Evolutionary conservation across 805 yeast genomes (phyloP).

Genomic region (Kodamaea laetipori): DNA sequence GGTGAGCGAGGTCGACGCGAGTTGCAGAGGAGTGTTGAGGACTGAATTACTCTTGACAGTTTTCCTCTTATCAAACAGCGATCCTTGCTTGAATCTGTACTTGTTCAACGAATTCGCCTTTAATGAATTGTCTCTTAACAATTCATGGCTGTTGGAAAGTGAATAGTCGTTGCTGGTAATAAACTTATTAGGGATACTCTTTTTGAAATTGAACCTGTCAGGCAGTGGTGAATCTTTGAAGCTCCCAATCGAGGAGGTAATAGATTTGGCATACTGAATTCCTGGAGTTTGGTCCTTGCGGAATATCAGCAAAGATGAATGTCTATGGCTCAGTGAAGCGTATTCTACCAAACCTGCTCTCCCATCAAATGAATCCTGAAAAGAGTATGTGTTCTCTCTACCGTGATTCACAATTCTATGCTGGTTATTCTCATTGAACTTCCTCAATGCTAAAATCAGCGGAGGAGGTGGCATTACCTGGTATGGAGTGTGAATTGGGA

Average conservation of each 20-base stretch:
- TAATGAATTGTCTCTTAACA: not conserved
- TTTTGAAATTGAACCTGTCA: slow-evolving; percentile 17
- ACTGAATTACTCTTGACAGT: not conserved
- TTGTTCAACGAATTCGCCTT: slow-evolving; percentile 1
- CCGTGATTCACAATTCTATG: slow-evolving; percentile 2
- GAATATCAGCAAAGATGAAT: slow-evolving; percentile 14
- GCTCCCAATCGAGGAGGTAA: slow-evolving; percentile 21
- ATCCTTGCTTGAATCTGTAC: slow-evolving; percentile 4
- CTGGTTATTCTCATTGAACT: slow-evolving; percentile 14
- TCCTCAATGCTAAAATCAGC: slow-evolving; percentile 17
- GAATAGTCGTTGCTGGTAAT: slow-evolving; percentile 5
- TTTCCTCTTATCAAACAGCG: slow-evolving; percentile 3
- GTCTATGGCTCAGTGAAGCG: slow-evolving; percentile 11
- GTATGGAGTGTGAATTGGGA: slow-evolving; percentile 53
- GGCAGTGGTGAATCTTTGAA: slow-evolving; percentile 15
- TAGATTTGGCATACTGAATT: slow-evolving; percentile 19
- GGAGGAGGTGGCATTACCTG: slow-evolving; percentile 36
- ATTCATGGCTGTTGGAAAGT: slow-evolving; percentile 1
- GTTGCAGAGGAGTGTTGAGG: not conserved
- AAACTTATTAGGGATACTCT: slow-evolving; percentile 12
- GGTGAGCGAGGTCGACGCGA: not conserved
- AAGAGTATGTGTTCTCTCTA: not conserved
- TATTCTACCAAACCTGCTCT: slow-evolving; percentile 6
- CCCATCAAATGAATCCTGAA: not conserved
- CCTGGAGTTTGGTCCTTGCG: slow-evolving; percentile 12